phyloP scores from a whole-genome alignment of 352 stramenopile species.

The Phytophthora brassicae region DNA sequence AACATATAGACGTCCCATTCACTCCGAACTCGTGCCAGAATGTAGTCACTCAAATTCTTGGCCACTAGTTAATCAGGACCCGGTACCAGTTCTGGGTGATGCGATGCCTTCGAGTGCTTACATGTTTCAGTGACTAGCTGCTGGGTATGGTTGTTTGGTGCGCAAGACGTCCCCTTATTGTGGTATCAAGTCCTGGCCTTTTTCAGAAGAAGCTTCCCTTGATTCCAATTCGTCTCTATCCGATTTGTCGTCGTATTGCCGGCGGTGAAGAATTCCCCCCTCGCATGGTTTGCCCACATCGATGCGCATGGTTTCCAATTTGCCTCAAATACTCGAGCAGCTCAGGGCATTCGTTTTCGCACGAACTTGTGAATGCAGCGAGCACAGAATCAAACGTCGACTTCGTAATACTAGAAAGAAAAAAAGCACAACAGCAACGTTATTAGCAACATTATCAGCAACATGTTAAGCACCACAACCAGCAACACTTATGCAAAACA shows the following conservation, averaged over 20 bases:
- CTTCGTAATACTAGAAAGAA: not conserved
- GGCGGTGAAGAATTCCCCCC: slow-evolving; percentile 9
- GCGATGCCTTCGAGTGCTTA: not conserved
- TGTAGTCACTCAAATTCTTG: not conserved
- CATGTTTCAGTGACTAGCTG: not conserved
- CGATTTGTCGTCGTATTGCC: slow-evolving; percentile 24
- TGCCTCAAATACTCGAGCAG: not conserved
- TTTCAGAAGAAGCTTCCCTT: slow-evolving; percentile 18
- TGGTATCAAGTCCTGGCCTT: slow-evolving; percentile 9
- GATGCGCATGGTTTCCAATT: slow-evolving; percentile 15
- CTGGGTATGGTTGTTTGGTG: slow-evolving; percentile 9
- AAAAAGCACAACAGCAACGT: not conserved
- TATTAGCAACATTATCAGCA: not conserved
- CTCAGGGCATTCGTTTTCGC: not conserved
- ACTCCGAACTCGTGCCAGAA: not conserved
- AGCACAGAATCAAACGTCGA: not conserved
- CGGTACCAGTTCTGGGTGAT: not conserved
- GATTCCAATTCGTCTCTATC: slow-evolving; percentile 27
- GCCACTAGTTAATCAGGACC: not conserved
- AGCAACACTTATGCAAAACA: not conserved
- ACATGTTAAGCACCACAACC: not conserved
- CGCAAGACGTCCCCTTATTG: slow-evolving; percentile 2
- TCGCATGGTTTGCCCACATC: slow-evolving; percentile 21
- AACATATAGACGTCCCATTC: slow-evolving; percentile 1
- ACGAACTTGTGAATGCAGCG: not conserved